A percentile compares a stretch with the other conserved stretches of the same genome.
Evolutionary conservation across 306 rosid genomes (phyloP).

Genomic region (Heteromeles arbutifolia): DNA sequence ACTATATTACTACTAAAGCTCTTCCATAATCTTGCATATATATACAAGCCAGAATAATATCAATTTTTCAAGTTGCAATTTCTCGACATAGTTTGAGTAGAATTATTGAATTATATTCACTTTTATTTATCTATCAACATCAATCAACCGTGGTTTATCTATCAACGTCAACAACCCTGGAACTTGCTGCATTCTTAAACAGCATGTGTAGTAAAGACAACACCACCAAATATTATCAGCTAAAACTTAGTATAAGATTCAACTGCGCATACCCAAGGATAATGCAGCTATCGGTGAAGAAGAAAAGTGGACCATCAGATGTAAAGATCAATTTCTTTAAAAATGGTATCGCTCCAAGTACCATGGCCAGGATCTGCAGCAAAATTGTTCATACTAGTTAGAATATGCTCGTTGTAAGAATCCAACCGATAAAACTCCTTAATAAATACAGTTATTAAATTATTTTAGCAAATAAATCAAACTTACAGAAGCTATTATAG

Average conservation of each 20-base stretch:
- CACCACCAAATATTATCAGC: not conserved
- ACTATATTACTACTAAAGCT: not conserved
- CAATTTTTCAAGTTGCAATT: not conserved
- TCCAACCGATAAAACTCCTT: not conserved
- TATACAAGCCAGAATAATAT: not conserved
- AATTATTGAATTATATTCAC: not conserved
- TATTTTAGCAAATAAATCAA: slow-evolving; percentile 6
- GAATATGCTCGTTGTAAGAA: not conserved
- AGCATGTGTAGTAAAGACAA: not conserved
- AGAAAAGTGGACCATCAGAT: slow-evolving; percentile 78
- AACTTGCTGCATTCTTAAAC: slow-evolving; percentile 10
- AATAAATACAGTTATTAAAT: not conserved
- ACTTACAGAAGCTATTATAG: slow-evolving; percentile 96
- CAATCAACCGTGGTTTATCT: not conserved
- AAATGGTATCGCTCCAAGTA: slow-evolving; percentile 68
- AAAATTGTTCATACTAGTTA: slow-evolving; percentile 12
- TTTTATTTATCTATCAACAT: not conserved
- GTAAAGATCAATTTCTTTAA: slow-evolving; percentile 64
- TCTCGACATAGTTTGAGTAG: not conserved
- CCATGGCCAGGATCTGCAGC: slow-evolving; percentile 87
- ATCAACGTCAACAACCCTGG: not conserved
- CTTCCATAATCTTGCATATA: not conserved
- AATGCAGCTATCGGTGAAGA: slow-evolving; percentile 96
- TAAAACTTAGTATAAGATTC: slow-evolving; percentile 3
- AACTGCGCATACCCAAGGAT: slow-evolving; percentile 79